Percentiles rank a stretch among this genome's conserved stretches.
Evolutionary conservation across 257 asterid species (phyloP).

Genomic region (Fraxinus anomala): DNA sequence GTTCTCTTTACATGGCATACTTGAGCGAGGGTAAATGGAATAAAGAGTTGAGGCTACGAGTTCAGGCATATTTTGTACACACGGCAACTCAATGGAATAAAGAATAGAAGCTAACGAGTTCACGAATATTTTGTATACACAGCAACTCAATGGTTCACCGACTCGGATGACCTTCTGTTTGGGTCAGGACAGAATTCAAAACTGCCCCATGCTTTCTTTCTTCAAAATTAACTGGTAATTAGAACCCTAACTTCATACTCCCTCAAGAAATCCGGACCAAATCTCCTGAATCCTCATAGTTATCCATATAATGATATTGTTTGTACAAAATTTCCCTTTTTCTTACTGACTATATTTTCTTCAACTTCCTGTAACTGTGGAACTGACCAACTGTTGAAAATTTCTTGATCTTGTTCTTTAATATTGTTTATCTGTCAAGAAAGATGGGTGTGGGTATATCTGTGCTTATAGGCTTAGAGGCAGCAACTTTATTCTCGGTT

Average conservation of each 20-base stretch:
- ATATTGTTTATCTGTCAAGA: background rate
- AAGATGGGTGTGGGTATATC: constrained; percentile 75
- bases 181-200: too few species aligned
- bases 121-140: too few species aligned
- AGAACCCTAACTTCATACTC: background rate
- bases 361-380: background rate
- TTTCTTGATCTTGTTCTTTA: background rate
- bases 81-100: too few species aligned
- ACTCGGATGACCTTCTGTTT: too few species aligned
- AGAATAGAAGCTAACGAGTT: too few species aligned
- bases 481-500: constrained; percentile 51
- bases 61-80: too few species aligned
- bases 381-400: background rate
- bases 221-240: background rate
- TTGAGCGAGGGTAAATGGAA: too few species aligned
- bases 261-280: background rate
- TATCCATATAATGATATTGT: background rate
- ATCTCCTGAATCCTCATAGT: background rate
- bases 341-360: background rate
- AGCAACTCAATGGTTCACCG: too few species aligned
- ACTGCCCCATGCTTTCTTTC: too few species aligned
- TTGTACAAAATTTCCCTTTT: background rate
- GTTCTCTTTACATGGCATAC: too few species aligned
- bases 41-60: too few species aligned
- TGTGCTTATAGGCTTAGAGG: constrained; percentile 64